phyloP scores from a whole-genome alignment of 1,284 basidiomycete species.

The Microstroma glucosiphilum region DNA sequence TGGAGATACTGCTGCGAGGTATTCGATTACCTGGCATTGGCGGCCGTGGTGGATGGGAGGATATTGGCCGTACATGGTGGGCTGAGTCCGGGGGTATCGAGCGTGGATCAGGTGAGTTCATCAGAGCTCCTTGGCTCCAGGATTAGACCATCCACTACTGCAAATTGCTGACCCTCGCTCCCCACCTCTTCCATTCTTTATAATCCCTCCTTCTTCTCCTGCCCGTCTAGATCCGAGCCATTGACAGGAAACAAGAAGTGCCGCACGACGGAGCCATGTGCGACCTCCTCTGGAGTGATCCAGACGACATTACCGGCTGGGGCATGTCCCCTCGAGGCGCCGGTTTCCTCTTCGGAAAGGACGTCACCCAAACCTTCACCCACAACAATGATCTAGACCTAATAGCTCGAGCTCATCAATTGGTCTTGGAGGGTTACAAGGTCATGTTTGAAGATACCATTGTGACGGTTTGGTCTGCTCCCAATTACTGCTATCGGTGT shows the following conservation, averaged over 20 bases:
- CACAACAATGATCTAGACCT: constrained; percentile 88
- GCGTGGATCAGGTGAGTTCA: constrained; percentile 26
- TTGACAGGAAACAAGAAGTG: constrained; percentile 95
- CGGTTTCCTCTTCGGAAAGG: constrained; percentile 90
- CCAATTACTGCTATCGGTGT: constrained; percentile 83
- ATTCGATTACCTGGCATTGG: constrained; percentile 90
- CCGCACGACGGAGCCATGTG: constrained; percentile 99
- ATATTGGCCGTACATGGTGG: constrained; percentile 92
- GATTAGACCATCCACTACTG: neutral
- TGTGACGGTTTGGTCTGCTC: constrained; percentile 97
- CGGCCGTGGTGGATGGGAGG: constrained; percentile 87
- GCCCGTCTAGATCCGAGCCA: constrained; percentile 72
- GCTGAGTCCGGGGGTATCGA: constrained; percentile 58
- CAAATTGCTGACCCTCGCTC: neutral
- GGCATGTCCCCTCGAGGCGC: constrained; percentile 90
- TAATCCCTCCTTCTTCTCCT: neutral
- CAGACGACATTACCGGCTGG: constrained; percentile 63
- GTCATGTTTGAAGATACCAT: constrained; percentile 93
- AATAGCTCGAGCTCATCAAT: constrained; percentile 91
- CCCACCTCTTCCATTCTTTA: neutral
- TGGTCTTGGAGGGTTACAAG: constrained; percentile 95
- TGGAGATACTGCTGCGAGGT: constrained; percentile 99
- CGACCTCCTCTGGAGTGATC: constrained; percentile 95
- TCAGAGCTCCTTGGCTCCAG: neutral
- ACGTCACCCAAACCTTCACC: constrained; percentile 81